Evolutionary conservation across 2,329 filamentous ascomycete species (phyloP).

Genomic region (Emericellopsis cladophorae): DNA sequence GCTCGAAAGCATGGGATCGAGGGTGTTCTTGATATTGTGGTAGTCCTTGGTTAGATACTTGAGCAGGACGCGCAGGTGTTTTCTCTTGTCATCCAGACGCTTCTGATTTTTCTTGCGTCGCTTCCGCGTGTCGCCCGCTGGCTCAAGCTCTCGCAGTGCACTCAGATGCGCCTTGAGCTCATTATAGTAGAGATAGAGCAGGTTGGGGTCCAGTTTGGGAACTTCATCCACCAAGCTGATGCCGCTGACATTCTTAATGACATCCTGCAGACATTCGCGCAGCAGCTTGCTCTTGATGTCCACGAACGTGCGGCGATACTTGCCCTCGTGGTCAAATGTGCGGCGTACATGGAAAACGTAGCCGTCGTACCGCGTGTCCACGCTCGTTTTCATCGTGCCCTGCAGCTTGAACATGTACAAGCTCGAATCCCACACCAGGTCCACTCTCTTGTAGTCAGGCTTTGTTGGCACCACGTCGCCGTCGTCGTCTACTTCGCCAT

Average conservation of each 20-base stretch:
- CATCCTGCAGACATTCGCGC: constrained; percentile 43
- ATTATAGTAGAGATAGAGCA: constrained; percentile 63
- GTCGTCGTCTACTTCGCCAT: constrained; percentile 6
- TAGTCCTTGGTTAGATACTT: constrained; percentile 77
- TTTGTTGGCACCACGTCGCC: constrained; percentile 1
- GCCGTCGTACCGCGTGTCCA: constrained; percentile 53
- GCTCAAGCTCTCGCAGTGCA: constrained; percentile 46
- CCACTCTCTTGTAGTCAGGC: constrained; percentile 37
- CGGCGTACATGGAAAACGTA: constrained; percentile 76
- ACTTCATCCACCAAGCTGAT: constrained; percentile 71
- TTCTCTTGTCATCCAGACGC: constrained; percentile 42
- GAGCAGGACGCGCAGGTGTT: constrained; percentile 59
- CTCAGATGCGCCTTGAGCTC: constrained; percentile 56
- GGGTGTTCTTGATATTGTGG: constrained; percentile 58
- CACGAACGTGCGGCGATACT: constrained; percentile 58
- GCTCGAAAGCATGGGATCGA: constrained; percentile 69
- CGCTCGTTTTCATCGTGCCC: constrained; percentile 32
- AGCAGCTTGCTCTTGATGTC: constrained; percentile 78
- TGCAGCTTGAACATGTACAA: constrained; percentile 41
- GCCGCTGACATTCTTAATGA: constrained; percentile 26
- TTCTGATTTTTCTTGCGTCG: constrained; percentile 50
- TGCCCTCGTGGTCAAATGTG: constrained; percentile 74
- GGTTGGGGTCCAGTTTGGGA: constrained; percentile 59
- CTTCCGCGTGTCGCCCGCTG: constrained; percentile 32
- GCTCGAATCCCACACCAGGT: constrained; percentile 38